Conservation (phyloP, 371 early-diverging fungal species). For the Mortierella sp. region DNA sequence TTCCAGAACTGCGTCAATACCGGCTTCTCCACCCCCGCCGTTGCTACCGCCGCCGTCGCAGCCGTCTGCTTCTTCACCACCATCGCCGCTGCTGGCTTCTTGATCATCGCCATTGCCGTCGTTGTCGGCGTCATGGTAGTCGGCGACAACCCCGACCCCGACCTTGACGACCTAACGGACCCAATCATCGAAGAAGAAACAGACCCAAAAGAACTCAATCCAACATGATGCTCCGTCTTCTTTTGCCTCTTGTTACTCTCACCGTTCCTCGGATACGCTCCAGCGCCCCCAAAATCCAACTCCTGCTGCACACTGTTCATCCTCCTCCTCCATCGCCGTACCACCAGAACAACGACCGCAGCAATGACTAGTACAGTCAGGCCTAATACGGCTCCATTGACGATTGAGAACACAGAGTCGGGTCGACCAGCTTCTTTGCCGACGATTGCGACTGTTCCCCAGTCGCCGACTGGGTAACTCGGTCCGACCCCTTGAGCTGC, state of each 20-base stretch:
- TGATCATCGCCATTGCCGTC: background rate
- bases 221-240: conserved; percentile 12
- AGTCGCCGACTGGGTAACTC: too few species aligned
- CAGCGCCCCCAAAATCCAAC: background rate
- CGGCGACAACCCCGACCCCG: background rate
- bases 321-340: background rate
- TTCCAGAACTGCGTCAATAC: conserved; percentile 27
- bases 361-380: background rate
- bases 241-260: background rate
- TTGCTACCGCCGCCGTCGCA: background rate
- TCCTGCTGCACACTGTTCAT: background rate
- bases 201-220: background rate
- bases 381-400: too few species aligned
- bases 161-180: too few species aligned
- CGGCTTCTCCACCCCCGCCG: background rate
- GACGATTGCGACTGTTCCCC: too few species aligned
- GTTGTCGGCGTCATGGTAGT: background rate
- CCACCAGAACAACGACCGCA: background rate
- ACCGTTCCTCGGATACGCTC: background rate
- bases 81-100: too few species aligned
- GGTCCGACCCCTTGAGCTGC: too few species aligned
- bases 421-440: too few species aligned
- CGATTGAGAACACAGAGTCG: too few species aligned
- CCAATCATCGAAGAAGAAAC: background rate
- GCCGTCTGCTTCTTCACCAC: background rate